Conservation (phyloP, 108 stramenopile species). For the Cyclotella sp. region DNA sequence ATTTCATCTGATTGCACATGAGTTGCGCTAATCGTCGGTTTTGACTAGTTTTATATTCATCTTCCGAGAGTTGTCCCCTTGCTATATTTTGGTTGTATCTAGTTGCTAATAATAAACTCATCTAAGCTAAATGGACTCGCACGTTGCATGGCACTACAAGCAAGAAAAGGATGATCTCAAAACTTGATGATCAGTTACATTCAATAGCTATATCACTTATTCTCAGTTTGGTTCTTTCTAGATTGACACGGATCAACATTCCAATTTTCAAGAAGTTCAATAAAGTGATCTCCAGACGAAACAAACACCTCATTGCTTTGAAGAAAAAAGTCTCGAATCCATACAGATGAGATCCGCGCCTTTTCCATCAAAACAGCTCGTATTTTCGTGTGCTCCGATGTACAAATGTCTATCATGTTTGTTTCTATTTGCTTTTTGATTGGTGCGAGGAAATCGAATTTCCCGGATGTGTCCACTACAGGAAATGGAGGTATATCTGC, state of each 20-base stretch:
- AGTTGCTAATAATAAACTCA: too few species aligned
- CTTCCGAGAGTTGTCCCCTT: not conserved
- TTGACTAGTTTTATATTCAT: not conserved
- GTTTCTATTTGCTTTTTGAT: constrained; percentile 8
- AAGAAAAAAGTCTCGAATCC: constrained; percentile 32
- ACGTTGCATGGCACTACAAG: too few species aligned
- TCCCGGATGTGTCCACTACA: constrained; percentile 14
- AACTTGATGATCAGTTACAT: not conserved
- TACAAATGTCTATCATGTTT: constrained; percentile 24
- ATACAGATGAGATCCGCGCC: constrained; percentile 3
- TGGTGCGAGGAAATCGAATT: constrained; percentile 2
- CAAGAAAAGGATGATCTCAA: not conserved
- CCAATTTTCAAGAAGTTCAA: constrained; percentile 17
- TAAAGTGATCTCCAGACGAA: constrained; percentile 9
- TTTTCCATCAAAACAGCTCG: constrained; percentile 22
- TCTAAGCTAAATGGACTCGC: too few species aligned
- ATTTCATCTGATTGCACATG: too few species aligned
- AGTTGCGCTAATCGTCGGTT: not conserved
- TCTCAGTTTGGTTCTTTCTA: not conserved
- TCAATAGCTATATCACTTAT: not conserved
- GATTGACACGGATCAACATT: constrained; percentile 21
- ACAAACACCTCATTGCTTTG: constrained; percentile 23
- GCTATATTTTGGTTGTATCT: not conserved
- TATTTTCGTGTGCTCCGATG: constrained; percentile 9
- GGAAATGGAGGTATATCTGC: constrained; percentile 22